Conservation (phyloP, 306 rosid species). For the Parietaria judaica region DNA sequence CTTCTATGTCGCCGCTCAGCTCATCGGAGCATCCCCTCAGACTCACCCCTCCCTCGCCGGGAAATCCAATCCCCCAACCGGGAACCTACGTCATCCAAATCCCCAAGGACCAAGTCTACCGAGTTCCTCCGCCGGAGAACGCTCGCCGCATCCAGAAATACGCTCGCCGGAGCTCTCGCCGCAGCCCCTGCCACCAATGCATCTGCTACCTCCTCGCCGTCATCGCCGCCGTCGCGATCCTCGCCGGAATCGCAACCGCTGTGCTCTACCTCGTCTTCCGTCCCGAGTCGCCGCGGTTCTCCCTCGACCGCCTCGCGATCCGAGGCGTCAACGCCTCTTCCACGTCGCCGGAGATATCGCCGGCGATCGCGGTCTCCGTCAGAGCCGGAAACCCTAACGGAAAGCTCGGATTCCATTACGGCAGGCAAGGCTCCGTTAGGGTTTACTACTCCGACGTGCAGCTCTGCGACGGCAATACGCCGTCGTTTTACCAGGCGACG, state of each 20-base stretch:
- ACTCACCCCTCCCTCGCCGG: constrained; percentile 12
- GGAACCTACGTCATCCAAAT: constrained; percentile 61
- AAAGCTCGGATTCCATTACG: constrained; percentile 62
- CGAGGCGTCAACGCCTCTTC: constrained; percentile 39
- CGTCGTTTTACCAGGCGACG: constrained; percentile 59
- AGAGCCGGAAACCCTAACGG: constrained; percentile 51
- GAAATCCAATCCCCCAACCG: constrained; percentile 36
- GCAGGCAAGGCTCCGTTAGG: constrained; percentile 35
- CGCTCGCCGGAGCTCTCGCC: constrained; percentile 27
- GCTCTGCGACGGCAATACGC: constrained; percentile 43
- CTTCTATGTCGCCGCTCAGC: constrained; percentile 4
- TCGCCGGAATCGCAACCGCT: constrained; percentile 33
- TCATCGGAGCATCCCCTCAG: constrained; percentile 3
- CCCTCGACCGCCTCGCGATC: constrained; percentile 35
- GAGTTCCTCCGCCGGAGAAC: constrained; percentile 73
- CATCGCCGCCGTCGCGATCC: constrained; percentile 24
- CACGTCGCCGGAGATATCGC: constrained; percentile 28
- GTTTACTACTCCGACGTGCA: constrained; percentile 29
- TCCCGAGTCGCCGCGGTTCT: constrained; percentile 45
- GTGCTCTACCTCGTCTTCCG: constrained; percentile 51
- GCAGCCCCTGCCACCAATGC: constrained; percentile 29
- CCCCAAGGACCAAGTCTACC: constrained; percentile 74
- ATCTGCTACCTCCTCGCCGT: constrained; percentile 37
- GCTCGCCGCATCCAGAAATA: constrained; percentile 36
- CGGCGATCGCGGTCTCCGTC: constrained; percentile 40